Conservation (phyloP, 192 early-diverging fungal species). For the Gryganskiella cystojenkinii region DNA sequence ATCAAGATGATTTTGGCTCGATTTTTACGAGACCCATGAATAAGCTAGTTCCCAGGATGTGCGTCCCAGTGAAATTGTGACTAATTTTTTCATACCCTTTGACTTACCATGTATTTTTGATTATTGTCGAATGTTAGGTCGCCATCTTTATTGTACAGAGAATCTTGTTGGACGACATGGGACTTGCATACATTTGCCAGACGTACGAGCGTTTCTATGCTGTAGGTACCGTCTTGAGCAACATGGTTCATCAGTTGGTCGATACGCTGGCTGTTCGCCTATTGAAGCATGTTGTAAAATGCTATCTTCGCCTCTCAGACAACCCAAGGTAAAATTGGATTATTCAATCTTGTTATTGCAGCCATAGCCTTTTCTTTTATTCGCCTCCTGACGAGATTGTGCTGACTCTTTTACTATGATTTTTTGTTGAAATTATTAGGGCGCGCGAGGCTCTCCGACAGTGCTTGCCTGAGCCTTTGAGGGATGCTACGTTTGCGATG, state of each 20-base stretch:
- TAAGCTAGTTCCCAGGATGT: neutral
- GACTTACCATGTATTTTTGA: too few relatives aligned
- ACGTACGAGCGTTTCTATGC: slow-evolving; percentile 95
- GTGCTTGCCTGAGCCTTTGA: slow-evolving; percentile 87
- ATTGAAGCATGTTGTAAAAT: slow-evolving; percentile 94
- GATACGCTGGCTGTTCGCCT: slow-evolving; percentile 85
- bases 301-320: slow-evolving; percentile 92
- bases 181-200: slow-evolving; percentile 90
- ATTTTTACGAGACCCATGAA: neutral
- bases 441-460: slow-evolving; percentile 93
- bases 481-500: slow-evolving; percentile 87
- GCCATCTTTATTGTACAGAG: slow-evolving; percentile 99
- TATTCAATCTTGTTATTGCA: neutral
- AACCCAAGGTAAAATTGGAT: slow-evolving; percentile 70
- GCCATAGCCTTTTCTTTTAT: neutral
- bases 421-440: slow-evolving; percentile 36
- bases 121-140: too few relatives aligned
- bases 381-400: neutral
- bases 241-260: slow-evolving; percentile 93
- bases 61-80: too few relatives aligned
- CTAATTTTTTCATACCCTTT: too few relatives aligned
- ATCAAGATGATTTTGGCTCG: too few relatives aligned
- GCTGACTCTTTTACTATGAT: neutral
- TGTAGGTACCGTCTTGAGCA: slow-evolving; percentile 92
- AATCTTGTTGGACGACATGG: slow-evolving; percentile 94